Conservation (phyloP, 2,329 filamentous ascomycete genomes). For the Periconia digitata region DNA sequence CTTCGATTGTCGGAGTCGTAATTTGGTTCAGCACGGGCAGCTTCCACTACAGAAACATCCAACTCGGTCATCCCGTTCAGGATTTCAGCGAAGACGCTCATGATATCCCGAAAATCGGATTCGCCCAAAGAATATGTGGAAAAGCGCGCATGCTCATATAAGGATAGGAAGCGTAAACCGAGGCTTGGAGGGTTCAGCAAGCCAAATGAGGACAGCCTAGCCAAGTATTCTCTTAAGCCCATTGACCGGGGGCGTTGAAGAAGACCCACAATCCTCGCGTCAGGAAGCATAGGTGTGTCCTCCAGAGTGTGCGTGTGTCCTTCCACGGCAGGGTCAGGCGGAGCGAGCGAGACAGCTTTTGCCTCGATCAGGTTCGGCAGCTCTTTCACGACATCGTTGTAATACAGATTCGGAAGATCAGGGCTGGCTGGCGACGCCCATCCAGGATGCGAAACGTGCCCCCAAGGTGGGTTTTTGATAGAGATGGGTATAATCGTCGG, state of each 20-base stretch:
- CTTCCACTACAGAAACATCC: conserved; percentile 56
- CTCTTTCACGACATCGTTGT: conserved; percentile 77
- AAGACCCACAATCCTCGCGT: conserved; percentile 68
- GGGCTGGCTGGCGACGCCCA: conserved; percentile 80
- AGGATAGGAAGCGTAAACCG: conserved; percentile 64
- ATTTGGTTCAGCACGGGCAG: conserved; percentile 27
- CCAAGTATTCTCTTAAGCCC: conserved; percentile 78
- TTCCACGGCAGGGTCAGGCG: conserved; percentile 53
- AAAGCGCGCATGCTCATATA: conserved; percentile 86
- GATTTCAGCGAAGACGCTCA: conserved; percentile 81
- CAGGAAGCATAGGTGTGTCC: conserved; percentile 50
- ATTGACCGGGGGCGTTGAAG: conserved; percentile 71
- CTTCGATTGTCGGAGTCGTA: conserved; percentile 33
- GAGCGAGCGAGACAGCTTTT: conserved; percentile 84
- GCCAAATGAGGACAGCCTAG: conserved; percentile 67
- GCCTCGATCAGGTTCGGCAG: conserved; percentile 89
- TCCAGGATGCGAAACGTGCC: conserved; percentile 79
- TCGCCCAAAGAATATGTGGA: conserved; percentile 70
- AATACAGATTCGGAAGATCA: conserved; percentile 80
- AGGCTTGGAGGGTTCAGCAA: conserved; percentile 59
- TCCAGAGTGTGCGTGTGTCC: conserved; percentile 21
- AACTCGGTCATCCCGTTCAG: conserved; percentile 73
- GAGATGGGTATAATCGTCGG: conserved; percentile 44
- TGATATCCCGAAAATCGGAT: conserved; percentile 71
- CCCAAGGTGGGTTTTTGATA: conserved; percentile 66